Percentiles rank a stretch among this genome's conserved stretches.
Conservation (phyloP, 495 filamentous ascomycete genomes). For the Aeminium ludgeri region DNA sequence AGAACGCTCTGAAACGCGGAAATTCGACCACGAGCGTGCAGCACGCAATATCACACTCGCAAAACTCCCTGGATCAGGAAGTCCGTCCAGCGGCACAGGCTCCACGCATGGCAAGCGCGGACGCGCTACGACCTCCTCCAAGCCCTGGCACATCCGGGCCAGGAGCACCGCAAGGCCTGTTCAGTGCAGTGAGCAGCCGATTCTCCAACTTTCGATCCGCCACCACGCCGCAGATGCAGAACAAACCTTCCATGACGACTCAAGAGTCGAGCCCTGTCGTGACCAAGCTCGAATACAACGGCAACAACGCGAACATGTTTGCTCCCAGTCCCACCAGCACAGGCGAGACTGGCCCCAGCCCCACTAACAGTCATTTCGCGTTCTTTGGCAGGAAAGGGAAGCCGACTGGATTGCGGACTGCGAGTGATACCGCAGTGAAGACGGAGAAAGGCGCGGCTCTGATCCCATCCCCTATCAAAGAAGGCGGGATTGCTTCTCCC, state of each 20-base stretch:
- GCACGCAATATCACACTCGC: too few species aligned
- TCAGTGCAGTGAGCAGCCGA: slow-evolving; percentile 5
- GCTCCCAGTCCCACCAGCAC: neutral
- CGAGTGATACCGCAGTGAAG: slow-evolving; percentile 62
- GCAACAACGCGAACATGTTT: slow-evolving; percentile 5
- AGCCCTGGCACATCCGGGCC: too few species aligned
- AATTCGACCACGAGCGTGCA: neutral
- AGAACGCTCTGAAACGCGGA: slow-evolving; percentile 6
- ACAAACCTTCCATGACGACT: neutral
- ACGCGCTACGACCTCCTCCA: too few species aligned
- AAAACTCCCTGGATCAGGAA: too few species aligned
- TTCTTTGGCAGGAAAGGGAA: slow-evolving; percentile 19
- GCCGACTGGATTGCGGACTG: slow-evolving; percentile 52
- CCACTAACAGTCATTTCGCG: slow-evolving; percentile 3
- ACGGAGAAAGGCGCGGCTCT: slow-evolving; percentile 37
- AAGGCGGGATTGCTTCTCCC: slow-evolving; percentile 47
- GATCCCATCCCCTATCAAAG: slow-evolving; percentile 34
- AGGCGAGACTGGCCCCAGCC: neutral
- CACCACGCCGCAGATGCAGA: slow-evolving; percentile 5
- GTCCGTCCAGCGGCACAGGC: too few species aligned
- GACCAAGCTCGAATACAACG: slow-evolving; percentile 45
- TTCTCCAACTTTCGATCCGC: slow-evolving; percentile 7
- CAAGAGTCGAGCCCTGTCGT: slow-evolving; percentile 24
- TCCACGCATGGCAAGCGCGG: too few species aligned
- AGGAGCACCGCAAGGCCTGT: neutral